Base-by-base conservation (phyloP, 768 basidiomycete species). In the Crepidotus variabilis region DNA sequence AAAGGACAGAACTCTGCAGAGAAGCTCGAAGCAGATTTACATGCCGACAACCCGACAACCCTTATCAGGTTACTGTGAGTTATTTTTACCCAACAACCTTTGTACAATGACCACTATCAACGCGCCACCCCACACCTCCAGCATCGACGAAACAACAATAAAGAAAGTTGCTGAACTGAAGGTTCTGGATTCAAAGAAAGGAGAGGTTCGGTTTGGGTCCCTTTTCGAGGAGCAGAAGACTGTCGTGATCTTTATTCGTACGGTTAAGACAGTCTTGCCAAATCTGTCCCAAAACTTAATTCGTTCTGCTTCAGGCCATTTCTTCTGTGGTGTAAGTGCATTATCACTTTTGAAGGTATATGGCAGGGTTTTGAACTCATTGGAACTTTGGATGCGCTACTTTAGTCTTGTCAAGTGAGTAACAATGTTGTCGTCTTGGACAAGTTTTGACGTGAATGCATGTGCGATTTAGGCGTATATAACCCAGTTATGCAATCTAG, bases 211-310 rank as follows among this genome's bases (percentile, higher is more conserved):
- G 36, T 53, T 53, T 46, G 52, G 52, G 1, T 22, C 21, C 1
- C 43, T 53, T 13, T 53, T 53, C n/a, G 39, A 53, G 24, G 52
- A n/a, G 14, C 35, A 22, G 39, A 82, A 78, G 62, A 80, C 80
- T 0, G 70, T 88, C 13, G 77, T 86, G 2, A 81, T 87, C 1
- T 87, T 87, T 65, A 82, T 87, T 55, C 80, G 86, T 85, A 52
- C 53, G 74, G 63, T 10, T 50, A 46, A 28, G 4, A 28, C 28
- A 3, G 4, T 4, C 8, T 28, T 28, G 36, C 21, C 10, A 7
- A 22, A 35, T 5, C 10, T 11, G 10, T 35, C 14, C 18, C 5
- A 48, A 16, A 22, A 9, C 23, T 36, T 61, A 6, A 51, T 51
- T 7, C 11, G 21, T 5, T 23, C 39, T 43, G 6, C 2, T 28